Percentiles rank a stretch among this genome's conserved stretches.
phyloP scores from a whole-genome alignment of 2,329 filamentous ascomycete species.

The Talaromyces pinophilus region DNA sequence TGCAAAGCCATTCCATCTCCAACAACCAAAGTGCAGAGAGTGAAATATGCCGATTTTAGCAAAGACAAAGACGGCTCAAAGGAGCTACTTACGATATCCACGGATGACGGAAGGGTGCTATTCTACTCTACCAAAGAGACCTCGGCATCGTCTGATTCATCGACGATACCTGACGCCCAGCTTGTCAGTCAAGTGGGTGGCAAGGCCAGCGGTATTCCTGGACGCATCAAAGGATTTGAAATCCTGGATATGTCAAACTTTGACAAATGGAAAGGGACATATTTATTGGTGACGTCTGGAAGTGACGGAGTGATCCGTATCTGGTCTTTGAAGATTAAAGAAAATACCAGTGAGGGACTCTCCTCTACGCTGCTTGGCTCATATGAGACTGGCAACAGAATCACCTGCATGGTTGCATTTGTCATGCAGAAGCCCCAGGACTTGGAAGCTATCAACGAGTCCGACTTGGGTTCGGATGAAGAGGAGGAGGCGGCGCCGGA shows the following conservation, averaged over 20 bases:
- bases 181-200: constrained; percentile 78
- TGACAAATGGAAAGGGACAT: constrained; percentile 39
- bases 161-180: constrained; percentile 60
- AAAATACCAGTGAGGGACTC: constrained; percentile 15
- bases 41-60: constrained; percentile 64
- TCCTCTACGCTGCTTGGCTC: constrained; percentile 61
- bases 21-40: constrained; percentile 78
- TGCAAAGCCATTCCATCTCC: constrained; percentile 69
- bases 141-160: constrained; percentile 41
- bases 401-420: constrained; percentile 86
- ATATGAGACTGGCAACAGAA: constrained; percentile 82
- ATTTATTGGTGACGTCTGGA: constrained; percentile 70
- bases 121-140: constrained; percentile 71
- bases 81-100: constrained; percentile 73
- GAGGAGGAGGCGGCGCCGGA: constrained; percentile 13
- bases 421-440: constrained; percentile 68
- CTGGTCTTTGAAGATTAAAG: constrained; percentile 60
- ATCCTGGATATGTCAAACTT: constrained; percentile 54
- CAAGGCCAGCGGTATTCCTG: constrained; percentile 63
- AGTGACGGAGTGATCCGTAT: constrained; percentile 84
- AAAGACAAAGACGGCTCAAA: constrained; percentile 50
- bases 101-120: constrained; percentile 83
- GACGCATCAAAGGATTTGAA: constrained; percentile 87
- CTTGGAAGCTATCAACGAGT: constrained; percentile 60
- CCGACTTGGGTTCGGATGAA: constrained; percentile 52